Percentiles rank a stretch among this genome's conserved stretches.
These are phyloP conservation scores for Nothophoma quercina DNA, from an alignment of 2,329 filamentous ascomycete species.

Conservation along the genomic window DNA sequence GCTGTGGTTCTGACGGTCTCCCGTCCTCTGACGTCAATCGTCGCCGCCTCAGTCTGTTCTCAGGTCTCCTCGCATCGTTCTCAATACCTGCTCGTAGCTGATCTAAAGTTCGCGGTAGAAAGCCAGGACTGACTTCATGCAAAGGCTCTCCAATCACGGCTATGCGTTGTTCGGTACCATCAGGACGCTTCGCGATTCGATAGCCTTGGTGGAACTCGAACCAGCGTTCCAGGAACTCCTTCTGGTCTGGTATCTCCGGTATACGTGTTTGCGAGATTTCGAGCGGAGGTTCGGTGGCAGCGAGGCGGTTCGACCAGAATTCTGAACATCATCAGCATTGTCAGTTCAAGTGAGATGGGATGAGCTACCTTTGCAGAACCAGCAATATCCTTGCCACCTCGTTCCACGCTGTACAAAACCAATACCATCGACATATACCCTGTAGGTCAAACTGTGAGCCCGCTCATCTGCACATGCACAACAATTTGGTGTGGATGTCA, in stretches of 20 bases:
- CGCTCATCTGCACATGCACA: conserved; percentile 53
- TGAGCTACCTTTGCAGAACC: conserved; percentile 56
- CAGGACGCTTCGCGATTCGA: conserved; percentile 47
- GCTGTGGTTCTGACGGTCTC: conserved; percentile 32
- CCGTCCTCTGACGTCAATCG: conserved; percentile 35
- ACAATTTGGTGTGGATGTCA: conserved; percentile 51
- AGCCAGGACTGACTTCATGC: conserved; percentile 56
- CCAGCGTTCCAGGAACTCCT: conserved; percentile 56
- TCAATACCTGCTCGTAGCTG: conserved; percentile 48
- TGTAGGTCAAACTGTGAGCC: conserved; percentile 53
- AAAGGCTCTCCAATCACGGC: conserved; percentile 58
- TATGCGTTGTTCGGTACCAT: conserved; percentile 55
- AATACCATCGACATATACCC: conserved; percentile 59
- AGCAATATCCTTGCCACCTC: conserved; percentile 60
- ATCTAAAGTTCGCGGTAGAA: conserved; percentile 56
- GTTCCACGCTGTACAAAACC: conserved; percentile 58
- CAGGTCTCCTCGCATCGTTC: conserved; percentile 40
- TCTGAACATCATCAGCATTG: conserved; percentile 39
- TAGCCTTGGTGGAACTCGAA: conserved; percentile 60
- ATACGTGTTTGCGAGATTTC: conserved; percentile 55
- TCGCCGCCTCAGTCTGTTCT: conserved; percentile 38
- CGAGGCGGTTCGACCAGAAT: conserved; percentile 58
- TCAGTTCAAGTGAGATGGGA: neutral
- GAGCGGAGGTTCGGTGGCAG: conserved; percentile 51
- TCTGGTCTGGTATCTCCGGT: conserved; percentile 57